Percentiles rank a stretch among this genome's conserved stretches.
Evolutionary conservation across 2,329 filamentous ascomycete species (phyloP).

Genomic region (Pseudogymnoascus sp.): DNA sequence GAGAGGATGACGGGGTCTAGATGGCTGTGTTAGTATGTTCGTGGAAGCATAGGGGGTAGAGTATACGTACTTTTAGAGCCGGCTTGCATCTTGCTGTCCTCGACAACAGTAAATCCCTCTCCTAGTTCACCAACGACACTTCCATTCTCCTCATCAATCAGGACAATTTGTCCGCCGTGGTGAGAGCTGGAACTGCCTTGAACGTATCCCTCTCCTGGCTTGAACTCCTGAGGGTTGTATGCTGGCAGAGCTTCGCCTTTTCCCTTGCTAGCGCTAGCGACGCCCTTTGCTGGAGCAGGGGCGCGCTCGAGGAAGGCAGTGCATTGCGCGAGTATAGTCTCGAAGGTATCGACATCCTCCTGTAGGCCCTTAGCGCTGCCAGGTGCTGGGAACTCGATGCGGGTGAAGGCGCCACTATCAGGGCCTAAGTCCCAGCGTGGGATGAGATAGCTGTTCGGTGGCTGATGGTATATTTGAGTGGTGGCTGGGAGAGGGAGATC

Average conservation of each 20-base stretch:
- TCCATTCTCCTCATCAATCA: slow-evolving; percentile 93
- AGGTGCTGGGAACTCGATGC: slow-evolving; percentile 78
- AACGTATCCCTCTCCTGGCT: slow-evolving; percentile 71
- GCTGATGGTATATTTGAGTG: slow-evolving; percentile 95
- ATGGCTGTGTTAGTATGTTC: slow-evolving; percentile 7
- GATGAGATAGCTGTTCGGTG: slow-evolving; percentile 85
- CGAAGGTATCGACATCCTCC: slow-evolving; percentile 92
- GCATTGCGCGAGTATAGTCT: slow-evolving; percentile 96
- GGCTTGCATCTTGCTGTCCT: slow-evolving; percentile 65
- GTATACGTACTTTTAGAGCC: slow-evolving; percentile 74
- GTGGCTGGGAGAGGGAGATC: slow-evolving; percentile 90
- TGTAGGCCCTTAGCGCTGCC: slow-evolving; percentile 69
- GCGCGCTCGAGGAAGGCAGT: slow-evolving; percentile 89
- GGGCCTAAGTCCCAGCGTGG: slow-evolving; percentile 90
- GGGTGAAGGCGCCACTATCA: slow-evolving; percentile 82
- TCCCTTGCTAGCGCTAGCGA: slow-evolving; percentile 9
- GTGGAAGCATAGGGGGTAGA: not conserved
- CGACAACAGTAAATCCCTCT: slow-evolving; percentile 72
- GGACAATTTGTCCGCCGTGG: slow-evolving; percentile 72
- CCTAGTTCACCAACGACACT: slow-evolving; percentile 89
- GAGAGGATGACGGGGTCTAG: slow-evolving; percentile 73
- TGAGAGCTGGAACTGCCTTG: slow-evolving; percentile 51
- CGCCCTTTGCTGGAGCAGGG: slow-evolving; percentile 39
- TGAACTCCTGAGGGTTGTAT: slow-evolving; percentile 79
- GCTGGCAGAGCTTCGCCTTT: slow-evolving; percentile 35